Base-by-base conservation (phyloP, 192 early-diverging fungal genomes). In the Rhizophagus clarus region DNA sequence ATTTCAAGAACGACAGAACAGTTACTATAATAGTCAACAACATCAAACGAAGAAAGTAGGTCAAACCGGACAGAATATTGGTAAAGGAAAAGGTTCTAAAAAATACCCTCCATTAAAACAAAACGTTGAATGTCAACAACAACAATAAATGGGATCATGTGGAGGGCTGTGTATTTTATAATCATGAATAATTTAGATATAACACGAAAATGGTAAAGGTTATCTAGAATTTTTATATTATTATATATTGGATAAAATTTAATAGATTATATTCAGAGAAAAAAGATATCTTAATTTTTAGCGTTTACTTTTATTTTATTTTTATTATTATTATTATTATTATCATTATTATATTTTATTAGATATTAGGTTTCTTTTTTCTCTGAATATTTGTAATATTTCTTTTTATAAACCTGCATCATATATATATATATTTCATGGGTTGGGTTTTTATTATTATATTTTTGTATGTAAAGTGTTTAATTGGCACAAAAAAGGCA, bases 371-470 rank as follows among this genome's bases (percentile, higher is more conserved):
- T 31, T 67, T 67, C 31, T 31, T 67, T 67, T 67, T 67, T 67
- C 64, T 67, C 64, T 67, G 64, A 20, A 67, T 67, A 67, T 22
- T 32, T 67, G 64, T 67, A 67, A 67, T 67, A 31, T 67, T 67
- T 28, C n/a, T 67, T 32, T 67, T 29, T 31, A 31, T 31, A 28
- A 67, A 31, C 31, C 64, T 31, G 28, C 26, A 67, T 67, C 15
- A 67, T 28, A 67, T 67, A 66, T 28, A 67, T 67, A 66, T 31
- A 67, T 67, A 26, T 31, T 67, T 12, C 31, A 26, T 67, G 26
- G 64, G 64, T 31, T 28, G 64, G 64, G 64, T 67, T 67, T 31
- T 56, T 56, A 22, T 56, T 67, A 66, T 67, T 67, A 67, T 31
- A 12, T n/a, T 28, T 66, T 67, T 67, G 31, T 31, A 67, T 67